phyloP scores from a whole-genome alignment of 345 rosid genomes.

The Ceriops tagal region DNA sequence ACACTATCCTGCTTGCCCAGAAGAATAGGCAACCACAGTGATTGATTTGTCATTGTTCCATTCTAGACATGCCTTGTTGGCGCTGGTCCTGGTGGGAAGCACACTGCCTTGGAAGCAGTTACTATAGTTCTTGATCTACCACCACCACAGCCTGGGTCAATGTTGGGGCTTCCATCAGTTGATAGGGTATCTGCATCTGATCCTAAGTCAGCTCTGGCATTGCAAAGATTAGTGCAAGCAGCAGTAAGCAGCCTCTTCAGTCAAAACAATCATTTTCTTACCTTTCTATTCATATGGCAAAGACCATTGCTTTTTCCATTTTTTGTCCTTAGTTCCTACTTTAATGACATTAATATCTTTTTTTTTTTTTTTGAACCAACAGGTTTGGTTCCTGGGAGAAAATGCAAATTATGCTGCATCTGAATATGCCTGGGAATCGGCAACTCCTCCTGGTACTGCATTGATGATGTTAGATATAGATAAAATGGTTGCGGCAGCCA shows the following conservation, averaged over 20 bases:
- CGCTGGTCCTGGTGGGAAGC: slow-evolving; percentile 98
- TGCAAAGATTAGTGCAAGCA: slow-evolving; percentile 97
- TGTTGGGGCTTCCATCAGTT: slow-evolving; percentile 79
- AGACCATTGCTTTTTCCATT: not conserved
- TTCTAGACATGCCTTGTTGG: slow-evolving; percentile 96
- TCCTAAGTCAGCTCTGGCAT: slow-evolving; percentile 96
- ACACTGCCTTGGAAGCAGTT: slow-evolving; percentile 98
- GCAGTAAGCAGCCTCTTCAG: slow-evolving; percentile 60
- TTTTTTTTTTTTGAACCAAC: slow-evolving; percentile 7
- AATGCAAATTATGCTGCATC: slow-evolving; percentile 99
- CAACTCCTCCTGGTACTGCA: slow-evolving; percentile 99
- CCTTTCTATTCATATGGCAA: not conserved
- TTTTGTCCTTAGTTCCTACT: not conserved
- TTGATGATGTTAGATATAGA: slow-evolving; percentile 99
- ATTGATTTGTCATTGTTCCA: not conserved
- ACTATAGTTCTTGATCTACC: slow-evolving; percentile 97
- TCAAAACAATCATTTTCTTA: not conserved
- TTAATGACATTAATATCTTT: slow-evolving; percentile 6
- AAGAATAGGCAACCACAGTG: not conserved
- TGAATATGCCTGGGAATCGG: slow-evolving; percentile 99
- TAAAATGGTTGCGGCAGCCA: slow-evolving; percentile 99
- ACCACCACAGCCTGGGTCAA: slow-evolving; percentile 98
- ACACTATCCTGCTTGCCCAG: not conserved
- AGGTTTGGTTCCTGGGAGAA: slow-evolving; percentile 99
- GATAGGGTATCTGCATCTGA: slow-evolving; percentile 94